These are phyloP conservation scores for Hanseniaspora gamundiae DNA, from an alignment of 1,139 yeast species.

Conservation along the genomic window DNA sequence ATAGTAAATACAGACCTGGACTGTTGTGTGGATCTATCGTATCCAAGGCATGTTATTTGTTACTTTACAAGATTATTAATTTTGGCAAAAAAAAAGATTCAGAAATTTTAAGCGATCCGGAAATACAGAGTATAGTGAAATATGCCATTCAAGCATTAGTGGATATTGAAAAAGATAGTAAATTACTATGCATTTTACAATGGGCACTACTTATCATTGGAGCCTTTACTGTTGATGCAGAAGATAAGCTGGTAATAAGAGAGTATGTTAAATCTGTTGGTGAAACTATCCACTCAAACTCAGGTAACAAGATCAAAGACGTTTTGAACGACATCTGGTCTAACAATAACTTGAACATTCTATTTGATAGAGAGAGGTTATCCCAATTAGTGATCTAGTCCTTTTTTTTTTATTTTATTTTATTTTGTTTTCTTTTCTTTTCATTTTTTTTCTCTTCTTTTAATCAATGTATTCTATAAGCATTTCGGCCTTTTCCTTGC, in stretches of 20 bases:
- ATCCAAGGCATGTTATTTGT: constrained; percentile 12
- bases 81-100: constrained; percentile 6
- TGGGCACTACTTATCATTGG: constrained; percentile 13
- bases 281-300: constrained; percentile 13
- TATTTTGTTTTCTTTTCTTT: too few species aligned
- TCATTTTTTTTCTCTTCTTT: too few species aligned
- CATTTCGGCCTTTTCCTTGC: too few species aligned
- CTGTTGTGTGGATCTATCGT: constrained; percentile 13
- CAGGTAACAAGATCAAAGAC: constrained; percentile 10
- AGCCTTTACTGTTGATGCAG: constrained; percentile 10
- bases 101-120: constrained; percentile 9
- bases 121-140: constrained; percentile 12
- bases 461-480: too few species aligned
- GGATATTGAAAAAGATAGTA: constrained; percentile 12
- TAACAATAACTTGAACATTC: constrained; percentile 9
- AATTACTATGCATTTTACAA: constrained; percentile 12
- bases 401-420: too few species aligned
- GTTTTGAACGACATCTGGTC: constrained; percentile 12
- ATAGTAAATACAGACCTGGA: constrained; percentile 12
- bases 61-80: constrained; percentile 11
- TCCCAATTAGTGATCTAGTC: constrained; percentile 7
- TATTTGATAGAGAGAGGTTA: constrained; percentile 10
- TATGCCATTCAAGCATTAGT: constrained; percentile 11
- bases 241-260: constrained; percentile 10
- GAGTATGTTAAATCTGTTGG: constrained; percentile 12